Evolutionary conservation across 2,329 filamentous ascomycete species (phyloP).

Genomic region (Magnaporthiopsis poae): DNA sequence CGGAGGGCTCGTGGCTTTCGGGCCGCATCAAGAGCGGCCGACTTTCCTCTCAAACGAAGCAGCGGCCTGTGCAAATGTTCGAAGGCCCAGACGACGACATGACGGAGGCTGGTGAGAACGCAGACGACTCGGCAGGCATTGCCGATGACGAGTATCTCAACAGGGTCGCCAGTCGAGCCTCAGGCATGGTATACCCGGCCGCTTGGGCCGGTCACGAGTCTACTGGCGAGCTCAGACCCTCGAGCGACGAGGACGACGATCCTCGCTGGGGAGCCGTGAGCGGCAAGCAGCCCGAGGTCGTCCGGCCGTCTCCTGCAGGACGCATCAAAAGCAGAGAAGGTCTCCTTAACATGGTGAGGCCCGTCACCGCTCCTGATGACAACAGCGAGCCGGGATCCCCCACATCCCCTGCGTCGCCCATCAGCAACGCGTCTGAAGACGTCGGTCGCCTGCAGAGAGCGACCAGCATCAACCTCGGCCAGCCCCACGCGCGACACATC

Average conservation of each 20-base stretch:
- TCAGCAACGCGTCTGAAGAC: conserved; percentile 9
- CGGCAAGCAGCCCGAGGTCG: conserved; percentile 43
- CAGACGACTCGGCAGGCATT: conserved; percentile 52
- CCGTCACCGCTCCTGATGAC: conserved; percentile 23
- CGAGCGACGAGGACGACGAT: conserved; percentile 49
- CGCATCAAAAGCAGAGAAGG: conserved; percentile 44
- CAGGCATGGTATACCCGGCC: conserved; percentile 12
- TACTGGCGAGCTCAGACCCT: conserved; percentile 42
- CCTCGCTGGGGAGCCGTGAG: conserved; percentile 41
- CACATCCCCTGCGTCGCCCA: background rate
- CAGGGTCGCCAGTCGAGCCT: conserved; percentile 30
- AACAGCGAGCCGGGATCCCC: conserved; percentile 8
- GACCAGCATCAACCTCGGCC: conserved; percentile 58
- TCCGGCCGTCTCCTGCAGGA: conserved; percentile 43
- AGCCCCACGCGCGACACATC: conserved; percentile 58
- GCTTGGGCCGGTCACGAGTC: conserved; percentile 27
- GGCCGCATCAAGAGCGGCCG: conserved; percentile 43
- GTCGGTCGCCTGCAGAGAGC: conserved; percentile 47
- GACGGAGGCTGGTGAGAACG: conserved; percentile 30
- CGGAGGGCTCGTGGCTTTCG: conserved; percentile 90
- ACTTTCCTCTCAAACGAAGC: conserved; percentile 34
- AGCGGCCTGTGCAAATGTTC: conserved; percentile 11
- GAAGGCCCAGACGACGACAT: conserved; percentile 27
- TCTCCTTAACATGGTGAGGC: conserved; percentile 34
- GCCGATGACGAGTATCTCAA: conserved; percentile 68